Base-by-base conservation (phyloP, 306 rosid species). In the Arachis hypogaea region DNA sequence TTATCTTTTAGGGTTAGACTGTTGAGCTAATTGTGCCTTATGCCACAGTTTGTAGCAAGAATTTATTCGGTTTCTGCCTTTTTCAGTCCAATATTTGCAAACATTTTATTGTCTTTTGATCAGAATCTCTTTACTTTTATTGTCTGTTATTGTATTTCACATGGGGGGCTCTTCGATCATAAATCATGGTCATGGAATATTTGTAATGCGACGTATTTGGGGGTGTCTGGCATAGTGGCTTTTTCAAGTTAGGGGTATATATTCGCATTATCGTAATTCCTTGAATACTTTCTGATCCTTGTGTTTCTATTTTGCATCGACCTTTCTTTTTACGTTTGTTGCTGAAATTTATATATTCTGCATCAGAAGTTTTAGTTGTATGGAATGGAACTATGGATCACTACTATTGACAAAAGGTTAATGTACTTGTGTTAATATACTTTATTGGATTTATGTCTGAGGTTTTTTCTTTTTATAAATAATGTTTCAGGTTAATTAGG, bases 321-420 rank as follows among this genome's bases (percentile, higher is more conserved):
- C 56, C 16, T 50, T 69, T 6, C 51, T 1, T 4, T 41, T 42
- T 52, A n/a, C 63, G 52, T 54, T 55, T 69, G 14, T 22, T 43
- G 18, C 40, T 14, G 28, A 70, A 79, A 61, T 42, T 78, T 74
- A 11, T 28, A 10, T 29, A 16, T 54, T 69, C 44, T 18, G 63
- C 44, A 12, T 62, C 49, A 58, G 11, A 9, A 7, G 63, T n/a
- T 9, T n/a, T 22, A 22, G 28, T 22, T 22, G 28, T 22, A 22
- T 22, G 28, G 28, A 22, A 22, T 22, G 28, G 28, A 22, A 22
- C 28, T 22, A 22, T 22, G 28, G 28, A 22, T 22, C 28, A 22
- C 28, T 22, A 22, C 28, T 1, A 22, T 22, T 22, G 28, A 22
- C 1, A 22, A 22, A 49, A 11, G 54, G 14, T 9, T 9, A 49